These are phyloP conservation scores for Lactarius sp. DNA, from an alignment of 768 basidiomycete species.

Conservation along the genomic window DNA sequence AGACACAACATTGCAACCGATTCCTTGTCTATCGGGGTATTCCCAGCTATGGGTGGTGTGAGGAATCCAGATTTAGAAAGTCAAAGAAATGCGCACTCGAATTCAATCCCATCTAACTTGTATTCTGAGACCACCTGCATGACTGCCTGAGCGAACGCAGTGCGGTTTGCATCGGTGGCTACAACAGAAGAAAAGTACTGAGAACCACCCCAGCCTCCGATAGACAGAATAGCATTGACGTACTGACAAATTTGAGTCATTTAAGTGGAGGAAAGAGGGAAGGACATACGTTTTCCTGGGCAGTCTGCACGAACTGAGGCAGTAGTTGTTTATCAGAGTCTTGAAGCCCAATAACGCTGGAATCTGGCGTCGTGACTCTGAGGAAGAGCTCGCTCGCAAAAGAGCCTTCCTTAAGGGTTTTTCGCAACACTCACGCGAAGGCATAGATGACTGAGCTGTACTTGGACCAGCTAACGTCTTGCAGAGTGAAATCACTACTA, in stretches of 20 bases:
- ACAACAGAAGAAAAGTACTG: constrained; percentile 58
- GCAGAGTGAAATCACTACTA: constrained; percentile 42
- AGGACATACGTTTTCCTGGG: constrained; percentile 35
- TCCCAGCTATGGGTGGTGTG: constrained; percentile 65
- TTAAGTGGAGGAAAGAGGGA: neutral
- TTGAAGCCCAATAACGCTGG: constrained; percentile 32
- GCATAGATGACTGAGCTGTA: constrained; percentile 68
- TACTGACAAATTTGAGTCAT: constrained; percentile 34
- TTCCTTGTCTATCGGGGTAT: constrained; percentile 63
- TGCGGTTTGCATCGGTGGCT: constrained; percentile 50
- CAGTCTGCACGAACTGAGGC: constrained; percentile 50
- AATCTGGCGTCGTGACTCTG: constrained; percentile 36
- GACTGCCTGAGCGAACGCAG: constrained; percentile 60
- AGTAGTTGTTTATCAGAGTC: constrained; percentile 46
- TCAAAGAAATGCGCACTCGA: constrained; percentile 27
- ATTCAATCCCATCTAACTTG: constrained; percentile 53
- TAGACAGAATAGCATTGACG: constrained; percentile 51
- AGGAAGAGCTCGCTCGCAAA: neutral
- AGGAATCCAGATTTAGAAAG: neutral
- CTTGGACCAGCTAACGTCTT: constrained; percentile 56
- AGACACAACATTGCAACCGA: constrained; percentile 61
- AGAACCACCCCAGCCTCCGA: constrained; percentile 72
- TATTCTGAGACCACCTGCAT: constrained; percentile 45
- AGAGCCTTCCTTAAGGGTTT: no score
- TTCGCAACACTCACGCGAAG: constrained; percentile 45